Percentiles rank a stretch among this genome's conserved stretches.
Conservation (phyloP, 805 yeast species). For the Pichia nanzhaoensis region DNA sequence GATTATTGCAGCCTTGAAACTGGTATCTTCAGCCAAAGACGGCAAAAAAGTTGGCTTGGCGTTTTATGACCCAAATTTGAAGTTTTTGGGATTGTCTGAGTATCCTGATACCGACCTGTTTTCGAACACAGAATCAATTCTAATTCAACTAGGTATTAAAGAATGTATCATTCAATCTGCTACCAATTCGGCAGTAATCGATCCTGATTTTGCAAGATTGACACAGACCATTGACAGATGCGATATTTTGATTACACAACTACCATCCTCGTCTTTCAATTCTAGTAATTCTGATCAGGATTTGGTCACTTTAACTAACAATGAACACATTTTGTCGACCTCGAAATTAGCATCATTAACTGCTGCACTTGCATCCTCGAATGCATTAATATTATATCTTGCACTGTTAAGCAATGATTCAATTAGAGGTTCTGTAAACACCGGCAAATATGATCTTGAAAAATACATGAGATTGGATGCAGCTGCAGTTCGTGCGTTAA, state of each 20-base stretch:
- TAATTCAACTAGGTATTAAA: slow-evolving; percentile 84
- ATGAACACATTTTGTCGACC: slow-evolving; percentile 47
- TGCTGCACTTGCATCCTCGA: slow-evolving; percentile 53
- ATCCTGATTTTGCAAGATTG: slow-evolving; percentile 57
- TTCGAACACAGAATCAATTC: slow-evolving; percentile 76
- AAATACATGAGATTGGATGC: slow-evolving; percentile 87
- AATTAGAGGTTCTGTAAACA: slow-evolving; percentile 45
- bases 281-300: slow-evolving; percentile 72
- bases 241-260: slow-evolving; percentile 61
- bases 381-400: slow-evolving; percentile 65
- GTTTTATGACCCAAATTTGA: slow-evolving; percentile 66
- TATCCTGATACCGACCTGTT: slow-evolving; percentile 83
- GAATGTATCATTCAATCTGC: slow-evolving; percentile 60
- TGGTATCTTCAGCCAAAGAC: slow-evolving; percentile 33
- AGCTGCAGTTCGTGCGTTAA: slow-evolving; percentile 82
- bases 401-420: slow-evolving; percentile 52
- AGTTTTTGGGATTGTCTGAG: slow-evolving; percentile 64
- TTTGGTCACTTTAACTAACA: slow-evolving; percentile 59
- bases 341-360: slow-evolving; percentile 45
- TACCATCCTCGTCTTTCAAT: slow-evolving; percentile 50
- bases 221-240: slow-evolving; percentile 71
- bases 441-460: slow-evolving; percentile 64
- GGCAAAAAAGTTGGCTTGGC: slow-evolving; percentile 66
- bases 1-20: slow-evolving; percentile 48
- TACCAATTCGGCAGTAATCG: slow-evolving; percentile 18